These are phyloP conservation scores for Chalaropsis ovoidea DNA, from an alignment of 2,329 filamentous ascomycete genomes.

Conservation along the genomic window DNA sequence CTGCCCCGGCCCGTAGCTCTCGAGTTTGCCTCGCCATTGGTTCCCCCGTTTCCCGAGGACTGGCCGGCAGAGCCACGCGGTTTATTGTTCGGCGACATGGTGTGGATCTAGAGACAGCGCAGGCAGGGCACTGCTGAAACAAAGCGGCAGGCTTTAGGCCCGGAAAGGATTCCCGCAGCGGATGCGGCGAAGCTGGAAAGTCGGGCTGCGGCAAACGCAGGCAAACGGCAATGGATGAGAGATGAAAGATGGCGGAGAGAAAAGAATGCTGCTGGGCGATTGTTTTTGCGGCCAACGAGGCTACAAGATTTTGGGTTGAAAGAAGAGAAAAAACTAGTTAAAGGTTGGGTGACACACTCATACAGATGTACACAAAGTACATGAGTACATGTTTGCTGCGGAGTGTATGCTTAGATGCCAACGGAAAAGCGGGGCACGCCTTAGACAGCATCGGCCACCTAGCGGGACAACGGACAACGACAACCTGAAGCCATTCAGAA, in stretches of 20 bases:
- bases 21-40: background rate
- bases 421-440: background rate
- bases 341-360: background rate
- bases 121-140: background rate
- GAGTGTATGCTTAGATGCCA: background rate
- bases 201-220: background rate
- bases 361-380: background rate
- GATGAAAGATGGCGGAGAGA: background rate
- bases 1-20: background rate
- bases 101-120: background rate
- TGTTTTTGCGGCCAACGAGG: background rate
- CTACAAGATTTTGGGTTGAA: background rate
- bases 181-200: background rate
- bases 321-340: background rate
- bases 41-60: background rate
- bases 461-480: too few species aligned
- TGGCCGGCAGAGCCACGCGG: background rate
- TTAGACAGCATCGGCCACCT: too few species aligned
- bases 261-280: background rate
- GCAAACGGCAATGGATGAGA: background rate
- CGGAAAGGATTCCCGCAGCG: background rate
- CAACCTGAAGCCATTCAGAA: too few species aligned
- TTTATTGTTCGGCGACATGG: background rate
- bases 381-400: background rate
- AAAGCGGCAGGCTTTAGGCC: background rate